These are phyloP conservation scores for Ascodesmis nigricans DNA, from an alignment of 495 filamentous ascomycete genomes.

Conservation along the genomic window DNA sequence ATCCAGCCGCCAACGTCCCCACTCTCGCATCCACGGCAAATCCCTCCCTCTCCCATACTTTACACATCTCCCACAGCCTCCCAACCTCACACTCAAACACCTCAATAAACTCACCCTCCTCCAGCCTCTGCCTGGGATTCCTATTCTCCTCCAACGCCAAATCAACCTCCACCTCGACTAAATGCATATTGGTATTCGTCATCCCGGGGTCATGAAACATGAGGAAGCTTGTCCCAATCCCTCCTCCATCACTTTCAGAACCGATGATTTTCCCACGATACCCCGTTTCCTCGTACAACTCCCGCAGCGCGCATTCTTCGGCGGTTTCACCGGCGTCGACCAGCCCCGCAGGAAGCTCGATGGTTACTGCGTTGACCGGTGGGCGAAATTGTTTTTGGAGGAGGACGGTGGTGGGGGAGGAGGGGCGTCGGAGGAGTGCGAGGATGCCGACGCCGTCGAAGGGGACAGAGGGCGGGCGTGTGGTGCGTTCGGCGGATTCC, in stretches of 20 bases:
- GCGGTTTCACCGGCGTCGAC: constrained; percentile 64
- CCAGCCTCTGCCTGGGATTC: constrained; percentile 48
- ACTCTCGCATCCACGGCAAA: constrained; percentile 73
- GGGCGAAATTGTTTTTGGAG: constrained; percentile 79
- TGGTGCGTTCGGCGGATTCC: constrained; percentile 62
- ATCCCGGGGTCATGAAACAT: constrained; percentile 67
- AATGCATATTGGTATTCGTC: constrained; percentile 68
- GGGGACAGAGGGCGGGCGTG: constrained; percentile 41
- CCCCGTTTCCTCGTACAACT: constrained; percentile 85
- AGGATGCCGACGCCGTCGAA: constrained; percentile 86
- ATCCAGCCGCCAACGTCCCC: constrained; percentile 64
- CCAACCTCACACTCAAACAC: constrained; percentile 49
- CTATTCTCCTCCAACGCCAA: constrained; percentile 43
- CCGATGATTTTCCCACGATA: constrained; percentile 43
- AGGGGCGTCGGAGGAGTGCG: constrained; percentile 53
- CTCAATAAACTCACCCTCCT: constrained; percentile 83
- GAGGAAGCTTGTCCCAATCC: constrained; percentile 36
- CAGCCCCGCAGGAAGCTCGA: constrained; percentile 65
- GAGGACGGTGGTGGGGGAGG: constrained; percentile 34
- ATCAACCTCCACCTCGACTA: constrained; percentile 66
- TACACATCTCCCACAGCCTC: constrained; percentile 43
- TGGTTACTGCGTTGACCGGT: constrained; percentile 43
- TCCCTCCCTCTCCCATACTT: constrained; percentile 45
- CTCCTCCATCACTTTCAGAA: constrained; percentile 21
- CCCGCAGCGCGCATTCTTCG: constrained; percentile 60